Conservation (phyloP, 805 yeast genomes). For the Wickerhamiella qilinensis region DNA sequence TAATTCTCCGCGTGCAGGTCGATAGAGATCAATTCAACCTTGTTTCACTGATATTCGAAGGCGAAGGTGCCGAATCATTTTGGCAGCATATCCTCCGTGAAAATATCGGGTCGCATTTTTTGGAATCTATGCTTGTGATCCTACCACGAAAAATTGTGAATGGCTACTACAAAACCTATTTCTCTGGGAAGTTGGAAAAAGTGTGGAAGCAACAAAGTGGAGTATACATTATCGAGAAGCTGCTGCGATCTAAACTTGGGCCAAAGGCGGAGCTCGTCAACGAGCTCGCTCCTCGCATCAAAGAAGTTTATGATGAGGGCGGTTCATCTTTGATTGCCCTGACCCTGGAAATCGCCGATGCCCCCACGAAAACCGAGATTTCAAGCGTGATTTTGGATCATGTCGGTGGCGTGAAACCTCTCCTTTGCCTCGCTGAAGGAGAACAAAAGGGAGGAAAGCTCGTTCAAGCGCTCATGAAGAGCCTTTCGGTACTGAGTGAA, state of each 20-base stretch:
- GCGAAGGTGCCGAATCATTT: slow-evolving; percentile 40
- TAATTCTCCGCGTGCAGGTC: slow-evolving; percentile 7
- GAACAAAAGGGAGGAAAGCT: neutral
- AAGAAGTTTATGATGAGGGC: slow-evolving; percentile 15
- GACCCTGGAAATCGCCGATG: slow-evolving; percentile 2
- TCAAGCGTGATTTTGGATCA: neutral
- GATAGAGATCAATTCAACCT: slow-evolving; percentile 1
- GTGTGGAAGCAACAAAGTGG: slow-evolving; percentile 75
- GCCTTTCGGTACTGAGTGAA: neutral
- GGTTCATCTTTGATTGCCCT: slow-evolving; percentile 7
- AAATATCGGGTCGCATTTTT: slow-evolving; percentile 85
- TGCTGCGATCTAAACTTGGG: slow-evolving; percentile 28
- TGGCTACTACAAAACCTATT: slow-evolving; percentile 52
- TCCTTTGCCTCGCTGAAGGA: neutral
- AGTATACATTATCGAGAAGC: slow-evolving; percentile 57
- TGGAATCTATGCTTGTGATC: slow-evolving; percentile 51
- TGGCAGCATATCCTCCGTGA: slow-evolving; percentile 73
- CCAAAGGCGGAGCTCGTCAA: slow-evolving; percentile 12
- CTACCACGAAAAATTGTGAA: slow-evolving; percentile 55
- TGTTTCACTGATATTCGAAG: slow-evolving; percentile 42
- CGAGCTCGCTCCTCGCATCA: slow-evolving; percentile 9
- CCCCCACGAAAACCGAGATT: slow-evolving; percentile 5
- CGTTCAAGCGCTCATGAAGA: neutral
- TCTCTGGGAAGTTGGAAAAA: slow-evolving; percentile 57
- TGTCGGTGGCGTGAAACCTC: neutral